phyloP scores from a whole-genome alignment of 2,329 filamentous ascomycete genomes.

The Aureobasidium vineae region DNA sequence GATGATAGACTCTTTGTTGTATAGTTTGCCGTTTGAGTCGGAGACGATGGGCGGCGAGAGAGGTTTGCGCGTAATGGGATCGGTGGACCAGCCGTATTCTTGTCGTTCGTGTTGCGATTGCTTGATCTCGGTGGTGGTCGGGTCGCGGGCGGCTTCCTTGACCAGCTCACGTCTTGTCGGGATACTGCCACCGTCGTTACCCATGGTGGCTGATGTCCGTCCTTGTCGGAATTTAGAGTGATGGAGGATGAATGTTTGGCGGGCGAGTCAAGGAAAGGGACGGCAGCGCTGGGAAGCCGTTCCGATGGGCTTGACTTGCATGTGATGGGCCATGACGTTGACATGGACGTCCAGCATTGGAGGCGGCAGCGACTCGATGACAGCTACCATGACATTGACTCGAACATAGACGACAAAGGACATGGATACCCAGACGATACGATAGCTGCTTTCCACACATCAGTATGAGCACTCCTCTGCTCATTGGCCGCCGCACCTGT shows the following conservation, averaged over 20 bases:
- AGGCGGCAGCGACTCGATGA: slow-evolving; percentile 3
- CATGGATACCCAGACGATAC: neutral
- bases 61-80: slow-evolving; percentile 76
- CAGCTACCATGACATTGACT: neutral
- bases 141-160: slow-evolving; percentile 81
- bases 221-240: too few species aligned
- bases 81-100: slow-evolving; percentile 80
- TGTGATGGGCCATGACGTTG: slow-evolving; percentile 24
- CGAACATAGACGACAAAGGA: neutral
- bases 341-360: neutral
- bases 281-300: neutral
- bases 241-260: neutral
- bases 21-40: slow-evolving; percentile 78
- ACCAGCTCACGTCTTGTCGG: slow-evolving; percentile 94
- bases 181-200: slow-evolving; percentile 95
- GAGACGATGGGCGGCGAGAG: slow-evolving; percentile 76
- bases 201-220: slow-evolving; percentile 58
- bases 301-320: slow-evolving; percentile 8
- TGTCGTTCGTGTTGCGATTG: slow-evolving; percentile 82
- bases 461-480: slow-evolving; percentile 11
- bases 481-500: slow-evolving; percentile 20
- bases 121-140: slow-evolving; percentile 82
- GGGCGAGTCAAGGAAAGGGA: neutral
- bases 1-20: slow-evolving; percentile 88
- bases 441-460: neutral